A percentile compares a stretch with the other conserved stretches of the same genome.
phyloP scores from a whole-genome alignment of 805 yeast genomes.

The Metahyphopichia silvanorum region DNA sequence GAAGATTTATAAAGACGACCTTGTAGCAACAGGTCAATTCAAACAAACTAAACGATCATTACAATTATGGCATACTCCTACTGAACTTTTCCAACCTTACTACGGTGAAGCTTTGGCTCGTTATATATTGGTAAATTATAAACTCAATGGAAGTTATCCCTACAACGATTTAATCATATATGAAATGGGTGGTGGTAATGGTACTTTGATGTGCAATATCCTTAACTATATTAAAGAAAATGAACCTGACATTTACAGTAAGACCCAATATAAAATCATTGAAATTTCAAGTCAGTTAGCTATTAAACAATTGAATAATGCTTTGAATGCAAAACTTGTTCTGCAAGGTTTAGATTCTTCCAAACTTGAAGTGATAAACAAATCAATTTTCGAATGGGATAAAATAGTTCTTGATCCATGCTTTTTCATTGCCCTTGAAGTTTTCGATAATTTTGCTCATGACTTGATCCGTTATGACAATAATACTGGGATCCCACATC shows the following conservation, averaged over 20 bases:
- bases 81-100: conserved; percentile 78
- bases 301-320: conserved; percentile 46
- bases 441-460: conserved; percentile 80
- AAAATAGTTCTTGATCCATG: conserved; percentile 59
- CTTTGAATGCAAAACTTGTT: conserved; percentile 29
- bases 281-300: conserved; percentile 69
- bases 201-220: conserved; percentile 76
- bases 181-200: conserved; percentile 91
- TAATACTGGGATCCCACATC: conserved; percentile 61
- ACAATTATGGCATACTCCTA: conserved; percentile 89
- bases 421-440: conserved; percentile 76
- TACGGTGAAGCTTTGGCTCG: conserved; percentile 87
- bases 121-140: conserved; percentile 69
- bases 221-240: conserved; percentile 57
- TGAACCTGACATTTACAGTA: conserved; percentile 71
- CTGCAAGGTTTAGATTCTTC: conserved; percentile 46
- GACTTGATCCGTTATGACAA: conserved; percentile 77
- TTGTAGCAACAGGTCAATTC: conserved; percentile 11
- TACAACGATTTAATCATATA: conserved; percentile 70
- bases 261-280: conserved; percentile 66
- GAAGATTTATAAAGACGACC: conserved; percentile 21
- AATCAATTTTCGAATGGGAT: conserved; percentile 76
- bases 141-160: conserved; percentile 60
- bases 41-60: conserved; percentile 35
- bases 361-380: conserved; percentile 64